Base-by-base conservation (phyloP, 2,329 filamentous ascomycete species). In the Xylariaceae sp. region DNA sequence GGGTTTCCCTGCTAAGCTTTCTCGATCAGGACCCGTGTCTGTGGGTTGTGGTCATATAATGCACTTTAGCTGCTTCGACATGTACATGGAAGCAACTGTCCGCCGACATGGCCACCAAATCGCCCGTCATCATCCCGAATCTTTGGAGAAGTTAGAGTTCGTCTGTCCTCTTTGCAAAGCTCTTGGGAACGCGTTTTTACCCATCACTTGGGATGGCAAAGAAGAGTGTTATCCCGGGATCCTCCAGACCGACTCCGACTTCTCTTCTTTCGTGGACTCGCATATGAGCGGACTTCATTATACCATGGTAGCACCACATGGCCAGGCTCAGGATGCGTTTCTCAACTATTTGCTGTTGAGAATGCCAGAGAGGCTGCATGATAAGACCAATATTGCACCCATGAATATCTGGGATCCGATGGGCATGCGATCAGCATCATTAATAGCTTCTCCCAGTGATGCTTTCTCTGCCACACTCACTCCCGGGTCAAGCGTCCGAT, bases 121-220 rank as follows among this genome's bases (percentile, higher is more conserved):
- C 72, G 93, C 95, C 7, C 85, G 95, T 14, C 91, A 96, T 66
- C 95, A 98, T 66, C 95, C 95, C 0, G 96, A 99, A 71, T 83
- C 88, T 52, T 81, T 91, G 1, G 80, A 83, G 19, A 79, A 84
- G 43, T 89, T 96, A 60, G 95, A 99, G 67, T 99, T 99, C 71
- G 90, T 98, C 52, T 99, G 95, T 65, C 95, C 95, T 1, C 80
- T 99, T 0, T 99, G 95, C 78, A 99, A 99, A 74, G 96, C 95
- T 2, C 81, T 99, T 0, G 95, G 95, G 2, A 99, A 99, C 70
- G 85, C 91, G 0, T 99, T 99, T 75, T 73, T 99, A 40, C 96
- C 96, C 0, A 91, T 99, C 59, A 87, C 96, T 40, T 99, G 95
- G 95, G 96, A 93, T 71, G 90, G 90, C 21, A 89, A 96, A 68